Evolutionary conservation across 2,329 filamentous ascomycete genomes (phyloP).

Genomic region (Stachybotrys elegans): DNA sequence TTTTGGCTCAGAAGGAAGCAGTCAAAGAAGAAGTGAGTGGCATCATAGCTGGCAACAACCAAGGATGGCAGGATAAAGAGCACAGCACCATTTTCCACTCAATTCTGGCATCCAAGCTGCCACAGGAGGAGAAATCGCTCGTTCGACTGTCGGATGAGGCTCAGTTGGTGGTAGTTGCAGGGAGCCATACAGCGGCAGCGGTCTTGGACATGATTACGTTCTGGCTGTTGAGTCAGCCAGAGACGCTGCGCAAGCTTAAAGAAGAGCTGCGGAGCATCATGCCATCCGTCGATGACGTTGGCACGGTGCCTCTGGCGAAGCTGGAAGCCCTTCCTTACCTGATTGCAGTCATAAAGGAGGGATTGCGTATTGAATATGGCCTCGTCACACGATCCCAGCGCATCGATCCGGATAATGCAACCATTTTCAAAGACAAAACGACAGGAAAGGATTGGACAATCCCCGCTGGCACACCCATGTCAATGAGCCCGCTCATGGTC

Average conservation of each 20-base stretch:
- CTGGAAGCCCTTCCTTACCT: background rate
- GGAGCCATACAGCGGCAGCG: background rate
- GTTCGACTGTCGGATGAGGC: background rate
- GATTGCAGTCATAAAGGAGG: background rate
- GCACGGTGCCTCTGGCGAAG: background rate
- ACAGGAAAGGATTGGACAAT: background rate
- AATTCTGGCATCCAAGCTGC: background rate
- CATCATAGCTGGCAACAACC: background rate
- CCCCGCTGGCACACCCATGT: background rate
- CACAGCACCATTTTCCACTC: background rate
- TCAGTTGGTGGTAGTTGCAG: background rate
- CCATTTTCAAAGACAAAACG: background rate
- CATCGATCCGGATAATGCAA: background rate
- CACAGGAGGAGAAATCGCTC: background rate
- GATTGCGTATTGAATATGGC: background rate
- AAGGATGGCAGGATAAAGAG: background rate
- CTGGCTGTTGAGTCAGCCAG: background rate
- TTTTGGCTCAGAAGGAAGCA: background rate
- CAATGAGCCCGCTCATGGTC: background rate
- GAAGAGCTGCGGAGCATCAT: background rate
- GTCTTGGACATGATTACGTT: background rate
- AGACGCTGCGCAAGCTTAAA: background rate
- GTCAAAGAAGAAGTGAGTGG: background rate
- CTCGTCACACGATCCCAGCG: background rate
- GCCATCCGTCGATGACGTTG: background rate